Evolutionary conservation across 1,284 basidiomycete genomes (phyloP).

Genomic region (Sporisorium scitamineum): DNA sequence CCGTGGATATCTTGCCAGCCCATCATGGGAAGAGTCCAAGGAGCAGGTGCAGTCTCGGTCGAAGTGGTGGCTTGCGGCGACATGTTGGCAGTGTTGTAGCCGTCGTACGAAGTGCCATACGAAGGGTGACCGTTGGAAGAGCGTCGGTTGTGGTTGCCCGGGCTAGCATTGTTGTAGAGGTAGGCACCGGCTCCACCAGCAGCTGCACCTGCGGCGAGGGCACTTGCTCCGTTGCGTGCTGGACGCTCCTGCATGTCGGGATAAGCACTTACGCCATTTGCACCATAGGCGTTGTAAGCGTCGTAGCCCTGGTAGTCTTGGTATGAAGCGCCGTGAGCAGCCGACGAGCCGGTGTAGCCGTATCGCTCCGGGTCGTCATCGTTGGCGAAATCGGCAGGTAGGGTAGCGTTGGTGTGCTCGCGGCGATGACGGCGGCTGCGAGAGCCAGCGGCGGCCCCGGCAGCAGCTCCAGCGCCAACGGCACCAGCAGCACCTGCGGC

Average conservation of each 20-base stretch:
- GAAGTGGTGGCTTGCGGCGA: conserved; percentile 25
- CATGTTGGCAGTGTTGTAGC: conserved; percentile 30
- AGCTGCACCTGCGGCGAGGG: conserved; percentile 44
- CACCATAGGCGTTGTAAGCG: conserved; percentile 29
- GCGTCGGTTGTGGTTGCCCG: conserved; percentile 21
- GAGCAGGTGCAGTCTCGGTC: conserved; percentile 32
- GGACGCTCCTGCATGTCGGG: conserved; percentile 44
- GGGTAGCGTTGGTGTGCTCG: conserved; percentile 39
- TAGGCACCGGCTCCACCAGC: conserved; percentile 37
- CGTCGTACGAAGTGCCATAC: conserved; percentile 24
- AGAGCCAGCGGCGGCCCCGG: conserved; percentile 29
- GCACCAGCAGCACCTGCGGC: conserved; percentile 22
- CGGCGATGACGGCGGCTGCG: conserved; percentile 24
- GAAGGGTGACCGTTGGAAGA: conserved; percentile 37
- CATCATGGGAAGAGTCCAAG: conserved; percentile 47
- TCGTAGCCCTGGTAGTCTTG: conserved; percentile 29
- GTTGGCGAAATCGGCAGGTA: conserved; percentile 49
- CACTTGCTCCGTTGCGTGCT: conserved; percentile 19
- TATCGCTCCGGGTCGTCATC: conserved; percentile 48
- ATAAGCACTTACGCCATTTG: conserved; percentile 12
- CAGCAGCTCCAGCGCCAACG: conserved; percentile 26
- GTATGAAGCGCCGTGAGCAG: conserved; percentile 27
- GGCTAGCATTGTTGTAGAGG: conserved; percentile 31
- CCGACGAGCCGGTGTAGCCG: conserved; percentile 26
- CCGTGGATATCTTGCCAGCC: conserved; percentile 42